Evolutionary conservation across 1,284 basidiomycete genomes (phyloP).

Genomic region (Trichosporon sp.): DNA sequence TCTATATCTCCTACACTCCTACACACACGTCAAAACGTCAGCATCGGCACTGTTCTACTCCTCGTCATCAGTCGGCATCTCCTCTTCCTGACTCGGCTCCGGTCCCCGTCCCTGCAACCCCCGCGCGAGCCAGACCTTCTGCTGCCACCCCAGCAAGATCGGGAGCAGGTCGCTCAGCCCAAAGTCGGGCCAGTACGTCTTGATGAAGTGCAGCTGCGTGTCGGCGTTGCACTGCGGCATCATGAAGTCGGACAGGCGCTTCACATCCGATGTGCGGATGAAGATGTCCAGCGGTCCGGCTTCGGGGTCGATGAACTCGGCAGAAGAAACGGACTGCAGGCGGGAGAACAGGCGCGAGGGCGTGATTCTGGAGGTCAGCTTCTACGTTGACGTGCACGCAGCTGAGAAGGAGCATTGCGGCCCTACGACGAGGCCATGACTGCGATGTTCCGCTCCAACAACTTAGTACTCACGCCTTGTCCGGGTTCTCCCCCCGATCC

Average conservation of each 20-base stretch:
- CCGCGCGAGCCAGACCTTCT: conserved; percentile 61
- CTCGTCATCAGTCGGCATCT: background rate
- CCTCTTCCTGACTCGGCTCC: background rate
- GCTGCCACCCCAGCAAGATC: conserved; percentile 81
- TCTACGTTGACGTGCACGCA: no score
- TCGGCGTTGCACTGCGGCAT: conserved; percentile 80
- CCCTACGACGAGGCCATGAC: no score
- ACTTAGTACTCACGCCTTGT: conserved; percentile 12
- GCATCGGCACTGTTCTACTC: background rate
- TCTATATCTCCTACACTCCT: background rate
- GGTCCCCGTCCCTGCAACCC: background rate
- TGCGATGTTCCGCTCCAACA: no score
- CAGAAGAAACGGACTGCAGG: conserved; percentile 27
- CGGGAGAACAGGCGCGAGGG: conserved; percentile 24
- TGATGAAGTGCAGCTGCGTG: conserved; percentile 89
- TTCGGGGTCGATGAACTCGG: conserved; percentile 22
- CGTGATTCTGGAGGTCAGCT: conserved; percentile 16
- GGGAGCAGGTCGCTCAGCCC: conserved; percentile 83
- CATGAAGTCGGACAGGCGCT: conserved; percentile 85
- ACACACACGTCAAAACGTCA: background rate
- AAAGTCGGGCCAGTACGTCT: conserved; percentile 93
- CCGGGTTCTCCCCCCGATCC: conserved; percentile 38
- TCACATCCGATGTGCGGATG: conserved; percentile 88
- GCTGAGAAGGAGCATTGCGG: no score
- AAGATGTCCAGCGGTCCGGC: conserved; percentile 72